Conservation (phyloP, 1,139 yeast species). For the Saccharomyces uvarum region DNA sequence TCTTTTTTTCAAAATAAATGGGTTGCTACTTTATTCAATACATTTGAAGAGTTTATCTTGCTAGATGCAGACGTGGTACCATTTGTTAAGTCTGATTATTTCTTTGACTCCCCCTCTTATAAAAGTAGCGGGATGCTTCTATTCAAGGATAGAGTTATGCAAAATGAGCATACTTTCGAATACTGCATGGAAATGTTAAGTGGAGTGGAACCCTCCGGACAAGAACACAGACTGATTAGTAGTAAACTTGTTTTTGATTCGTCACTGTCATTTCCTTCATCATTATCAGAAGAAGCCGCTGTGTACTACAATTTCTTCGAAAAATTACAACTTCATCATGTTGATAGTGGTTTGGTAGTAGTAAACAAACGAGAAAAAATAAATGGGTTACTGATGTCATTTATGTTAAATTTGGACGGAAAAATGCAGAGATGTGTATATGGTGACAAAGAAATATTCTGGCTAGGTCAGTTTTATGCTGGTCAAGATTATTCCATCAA, state of each 20-base stretch:
- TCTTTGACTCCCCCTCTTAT: constrained; percentile 38
- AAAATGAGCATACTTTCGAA: constrained; percentile 32
- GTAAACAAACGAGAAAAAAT: constrained; percentile 38
- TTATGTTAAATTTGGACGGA: constrained; percentile 36
- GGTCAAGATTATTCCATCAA: constrained; percentile 42
- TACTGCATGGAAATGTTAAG: constrained; percentile 35
- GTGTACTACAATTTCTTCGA: constrained; percentile 27
- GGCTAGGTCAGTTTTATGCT: constrained; percentile 46
- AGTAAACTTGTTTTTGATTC: constrained; percentile 31
- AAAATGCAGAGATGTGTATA: constrained; percentile 38
- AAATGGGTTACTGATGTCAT: constrained; percentile 37
- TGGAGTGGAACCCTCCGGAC: constrained; percentile 37
- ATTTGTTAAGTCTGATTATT: constrained; percentile 34
- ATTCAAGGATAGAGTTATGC: constrained; percentile 43
- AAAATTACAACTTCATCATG: constrained; percentile 36
- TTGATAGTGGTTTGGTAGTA: constrained; percentile 47
- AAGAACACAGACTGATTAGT: constrained; percentile 35
- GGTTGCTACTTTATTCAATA: constrained; percentile 41
- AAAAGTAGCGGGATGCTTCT: constrained; percentile 38
- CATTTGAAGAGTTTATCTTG: constrained; percentile 43
- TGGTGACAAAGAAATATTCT: constrained; percentile 60
- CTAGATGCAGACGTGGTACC: constrained; percentile 48
- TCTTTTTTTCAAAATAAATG: constrained; percentile 42
- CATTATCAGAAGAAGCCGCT: constrained; percentile 13
- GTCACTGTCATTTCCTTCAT: constrained; percentile 2